phyloP scores from a whole-genome alignment of 345 rosid species.

The Pugionium dolabratum region DNA sequence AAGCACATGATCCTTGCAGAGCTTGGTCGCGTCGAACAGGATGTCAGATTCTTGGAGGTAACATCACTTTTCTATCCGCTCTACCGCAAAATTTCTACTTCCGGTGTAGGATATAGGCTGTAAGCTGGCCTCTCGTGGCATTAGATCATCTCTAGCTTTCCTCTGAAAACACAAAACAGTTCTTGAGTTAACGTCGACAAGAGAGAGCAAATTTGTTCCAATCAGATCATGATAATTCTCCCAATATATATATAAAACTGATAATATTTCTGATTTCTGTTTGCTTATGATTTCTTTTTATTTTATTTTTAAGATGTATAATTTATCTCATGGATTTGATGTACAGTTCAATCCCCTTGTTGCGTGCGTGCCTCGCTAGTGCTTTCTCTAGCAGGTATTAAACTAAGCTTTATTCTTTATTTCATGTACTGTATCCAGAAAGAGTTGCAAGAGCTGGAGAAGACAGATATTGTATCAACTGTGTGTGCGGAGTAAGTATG shows the following conservation, averaged over 20 bases:
- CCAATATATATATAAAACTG: too few species aligned
- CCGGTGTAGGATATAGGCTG: background rate
- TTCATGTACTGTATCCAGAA: constrained; percentile 43
- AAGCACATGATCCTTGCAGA: constrained; percentile 78
- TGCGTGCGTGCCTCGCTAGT: background rate
- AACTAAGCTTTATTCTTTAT: background rate
- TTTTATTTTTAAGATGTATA: too few species aligned
- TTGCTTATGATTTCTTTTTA: too few species aligned
- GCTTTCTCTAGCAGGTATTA: background rate
- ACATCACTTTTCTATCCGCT: background rate
- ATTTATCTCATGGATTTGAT: background rate
- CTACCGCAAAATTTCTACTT: too few species aligned
- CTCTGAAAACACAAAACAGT: background rate
- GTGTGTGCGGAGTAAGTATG: constrained; percentile 69
- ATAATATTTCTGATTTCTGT: too few species aligned
- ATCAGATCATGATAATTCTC: background rate
- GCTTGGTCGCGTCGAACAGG: constrained; percentile 74
- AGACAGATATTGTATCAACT: constrained; percentile 47
- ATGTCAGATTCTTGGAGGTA: constrained; percentile 62
- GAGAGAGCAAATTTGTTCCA: background rate
- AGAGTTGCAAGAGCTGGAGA: constrained; percentile 62
- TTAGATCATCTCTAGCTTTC: background rate
- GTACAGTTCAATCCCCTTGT: background rate
- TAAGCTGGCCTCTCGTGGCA: background rate
- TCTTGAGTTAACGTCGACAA: background rate